These are phyloP conservation scores for Camellia oleifera DNA, from an alignment of 179 eudicot species.

Conservation along the genomic window DNA sequence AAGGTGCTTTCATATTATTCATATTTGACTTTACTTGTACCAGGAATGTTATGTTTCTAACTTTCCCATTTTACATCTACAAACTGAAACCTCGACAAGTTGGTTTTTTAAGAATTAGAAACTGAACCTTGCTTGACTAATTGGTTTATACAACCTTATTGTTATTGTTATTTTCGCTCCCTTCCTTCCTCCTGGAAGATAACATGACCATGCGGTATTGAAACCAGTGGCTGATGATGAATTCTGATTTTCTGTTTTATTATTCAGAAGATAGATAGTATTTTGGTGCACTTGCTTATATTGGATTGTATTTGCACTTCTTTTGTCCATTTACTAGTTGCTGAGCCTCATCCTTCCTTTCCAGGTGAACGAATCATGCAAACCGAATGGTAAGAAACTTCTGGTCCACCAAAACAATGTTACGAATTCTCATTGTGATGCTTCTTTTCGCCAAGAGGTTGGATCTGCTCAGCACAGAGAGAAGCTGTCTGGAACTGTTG, in stretches of 20 bases:
- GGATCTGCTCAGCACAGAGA: constrained; percentile 31
- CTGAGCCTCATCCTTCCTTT: constrained; percentile 11
- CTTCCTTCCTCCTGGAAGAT: neutral
- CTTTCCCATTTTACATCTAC: neutral
- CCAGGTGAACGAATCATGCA: constrained; percentile 55
- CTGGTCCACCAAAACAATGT: constrained; percentile 29
- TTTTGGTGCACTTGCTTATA: neutral
- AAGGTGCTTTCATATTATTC: constrained; percentile 32
- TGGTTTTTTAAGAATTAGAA: neutral
- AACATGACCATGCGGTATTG: neutral
- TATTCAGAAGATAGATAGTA: neutral
- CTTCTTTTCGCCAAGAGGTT: constrained; percentile 25
- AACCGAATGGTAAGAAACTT: constrained; percentile 35
- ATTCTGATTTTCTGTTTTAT: neutral
- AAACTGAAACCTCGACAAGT: neutral
- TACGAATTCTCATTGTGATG: constrained; percentile 23
- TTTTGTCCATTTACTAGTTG: neutral
- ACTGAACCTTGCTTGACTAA: neutral
- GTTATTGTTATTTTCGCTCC: too few species aligned
- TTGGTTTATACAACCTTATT: neutral
- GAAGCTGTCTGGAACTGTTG: constrained; percentile 23
- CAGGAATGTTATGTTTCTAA: neutral
- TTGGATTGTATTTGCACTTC: neutral
- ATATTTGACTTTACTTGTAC: neutral
- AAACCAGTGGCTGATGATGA: neutral